A percentile compares a stretch with the other conserved stretches of the same genome.
Evolutionary conservation across 2,329 filamentous ascomycete species (phyloP).

Genomic region (Didymella exigua): DNA sequence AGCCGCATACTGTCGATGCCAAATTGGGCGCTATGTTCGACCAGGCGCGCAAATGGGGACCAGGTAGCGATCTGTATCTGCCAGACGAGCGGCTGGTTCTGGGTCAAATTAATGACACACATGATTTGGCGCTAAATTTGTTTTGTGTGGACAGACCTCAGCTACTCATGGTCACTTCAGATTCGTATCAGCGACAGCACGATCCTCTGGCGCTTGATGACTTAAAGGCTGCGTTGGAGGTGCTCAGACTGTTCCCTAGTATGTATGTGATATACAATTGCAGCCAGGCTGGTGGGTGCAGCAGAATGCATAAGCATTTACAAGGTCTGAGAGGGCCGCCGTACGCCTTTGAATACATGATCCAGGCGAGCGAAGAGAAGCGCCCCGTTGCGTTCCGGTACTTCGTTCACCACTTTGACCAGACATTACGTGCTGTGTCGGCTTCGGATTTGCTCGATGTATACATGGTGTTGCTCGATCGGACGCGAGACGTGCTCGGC

Average conservation of each 20-base stretch:
- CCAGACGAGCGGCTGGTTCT: conserved; percentile 53
- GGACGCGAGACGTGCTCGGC: conserved; percentile 17
- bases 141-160: conserved; percentile 58
- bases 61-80: conserved; percentile 52
- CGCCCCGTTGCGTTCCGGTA: conserved; percentile 46
- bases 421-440: conserved; percentile 13
- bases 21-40: conserved; percentile 22
- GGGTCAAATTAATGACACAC: conserved; percentile 48
- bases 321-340: conserved; percentile 50
- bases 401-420: conserved; percentile 41
- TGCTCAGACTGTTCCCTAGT: conserved; percentile 36
- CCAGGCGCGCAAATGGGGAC: conserved; percentile 35
- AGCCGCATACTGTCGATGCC: conserved; percentile 37
- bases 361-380: conserved; percentile 25
- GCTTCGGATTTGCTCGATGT: conserved; percentile 22
- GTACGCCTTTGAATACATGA: conserved; percentile 35
- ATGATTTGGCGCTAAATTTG: conserved; percentile 56
- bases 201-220: conserved; percentile 52
- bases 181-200: conserved; percentile 56
- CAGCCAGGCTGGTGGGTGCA: conserved; percentile 53
- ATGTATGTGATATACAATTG: conserved; percentile 57
- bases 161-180: conserved; percentile 54
- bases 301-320: conserved; percentile 58
- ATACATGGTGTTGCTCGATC: conserved; percentile 28
- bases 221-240: conserved; percentile 47